Base-by-base conservation (phyloP, 2,329 filamentous ascomycete genomes). In the Camptophora hylomeconis region DNA sequence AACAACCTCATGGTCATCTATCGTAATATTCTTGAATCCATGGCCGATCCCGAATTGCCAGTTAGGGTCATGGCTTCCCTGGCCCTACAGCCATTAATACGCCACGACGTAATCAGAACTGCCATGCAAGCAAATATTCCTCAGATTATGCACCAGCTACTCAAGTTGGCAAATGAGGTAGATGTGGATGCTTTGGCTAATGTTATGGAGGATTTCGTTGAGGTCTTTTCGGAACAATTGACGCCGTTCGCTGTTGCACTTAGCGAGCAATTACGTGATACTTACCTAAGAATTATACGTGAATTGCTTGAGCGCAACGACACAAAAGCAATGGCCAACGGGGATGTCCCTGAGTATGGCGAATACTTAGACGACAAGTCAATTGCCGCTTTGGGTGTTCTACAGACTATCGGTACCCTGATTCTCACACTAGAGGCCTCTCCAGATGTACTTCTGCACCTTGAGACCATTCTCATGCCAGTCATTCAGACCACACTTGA, bases 141-240 rank as follows among this genome's bases (percentile, higher is more conserved):
- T 10, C 92, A 92, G 48, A 95, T 98, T 48, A 98, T 98, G 89
- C 92, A 95, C 58, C 87, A 98, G 57, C 69, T 98, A 9, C 67
- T 98, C 31, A 95, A 95, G 61, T 65, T 98, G 33, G 87, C 89
- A 16, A 98, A 98, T 50, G 89, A 98, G 57, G 89, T 92, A 34
- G 89, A 98, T 50, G 87, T 98, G 26, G 89, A 98, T 54, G 86
- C 89, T 4, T 66, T 98, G 21, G 87, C 89, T 13, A 95, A 95
- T 48, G 89, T 98, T 20, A 98, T 98, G 89, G 89, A 98, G 57
- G 89, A 98, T 50, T 98, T 98, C 50, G 89, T 98, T 24, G 89
- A 98, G 55, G 86, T 95, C 2, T 98, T 98, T 50, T 87, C 89
- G n/a, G 71, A 83, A 3, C 89, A 98, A 53, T 69, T 98, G 25